Conservation (phyloP, 306 rosid species). For the Sicyos edulis region DNA sequence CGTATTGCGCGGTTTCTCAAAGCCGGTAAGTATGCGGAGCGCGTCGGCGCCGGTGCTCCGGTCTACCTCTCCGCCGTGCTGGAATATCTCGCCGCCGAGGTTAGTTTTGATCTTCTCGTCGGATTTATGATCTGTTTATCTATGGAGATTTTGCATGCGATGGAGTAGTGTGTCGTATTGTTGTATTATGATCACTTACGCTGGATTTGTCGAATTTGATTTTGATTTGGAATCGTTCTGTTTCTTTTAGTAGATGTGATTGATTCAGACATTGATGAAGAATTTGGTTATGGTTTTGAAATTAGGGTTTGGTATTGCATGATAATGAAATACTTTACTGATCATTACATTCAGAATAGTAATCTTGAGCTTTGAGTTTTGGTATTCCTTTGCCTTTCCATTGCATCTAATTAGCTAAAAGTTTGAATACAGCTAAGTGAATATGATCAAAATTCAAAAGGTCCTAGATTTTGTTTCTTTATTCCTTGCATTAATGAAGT, state of each 20-base stretch:
- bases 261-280: not conserved
- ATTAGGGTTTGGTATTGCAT: not conserved
- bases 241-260: not conserved
- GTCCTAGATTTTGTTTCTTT: not conserved
- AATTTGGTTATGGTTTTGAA: too few relatives aligned
- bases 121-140: not conserved
- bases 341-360: not conserved
- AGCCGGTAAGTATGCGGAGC: too few relatives aligned
- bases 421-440: not conserved
- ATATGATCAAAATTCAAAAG: not conserved
- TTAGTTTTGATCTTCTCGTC: conserved; percentile 4
- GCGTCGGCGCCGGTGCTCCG: conserved; percentile 55
- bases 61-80: conserved; percentile 83
- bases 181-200: not conserved
- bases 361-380: not conserved
- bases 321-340: not conserved
- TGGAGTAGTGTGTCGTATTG: not conserved
- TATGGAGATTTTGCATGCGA: not conserved
- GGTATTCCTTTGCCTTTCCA: too few relatives aligned
- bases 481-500: not conserved
- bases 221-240: not conserved
- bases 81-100: conserved; percentile 86
- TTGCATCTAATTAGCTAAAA: too few relatives aligned
- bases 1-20: too few relatives aligned
- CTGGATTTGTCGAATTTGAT: not conserved